Evolutionary conservation across 257 asterid genomes (phyloP), one percentile per base, ranked within the genome.

Genomic region (Forsythia suspensa): DNA sequence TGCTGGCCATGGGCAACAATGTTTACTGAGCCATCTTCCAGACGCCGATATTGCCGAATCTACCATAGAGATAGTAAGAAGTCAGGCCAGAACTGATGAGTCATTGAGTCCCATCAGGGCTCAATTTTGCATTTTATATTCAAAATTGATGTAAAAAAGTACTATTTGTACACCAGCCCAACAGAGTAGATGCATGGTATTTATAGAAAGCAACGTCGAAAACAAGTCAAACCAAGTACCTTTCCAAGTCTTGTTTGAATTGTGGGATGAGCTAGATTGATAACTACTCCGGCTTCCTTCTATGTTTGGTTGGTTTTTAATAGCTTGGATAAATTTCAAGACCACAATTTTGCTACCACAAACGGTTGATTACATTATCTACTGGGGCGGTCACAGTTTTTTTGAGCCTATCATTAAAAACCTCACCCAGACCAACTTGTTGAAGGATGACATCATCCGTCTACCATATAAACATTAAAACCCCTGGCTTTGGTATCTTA

Each of bases 1-100:
- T 96, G 98, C 79, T 92, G 92, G 63, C 99, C 99, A 76, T 97
- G 95, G 48, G 99, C 83, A 78, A 96, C 89, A 63, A 96, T 87
- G 86, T 96, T 96, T 86, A 96, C 85, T 20, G 99, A 91, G 63
- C 99, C 98, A 86, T 96, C 99, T 71, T 94, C 98, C 80, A 92
- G 90, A 82, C 87, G 90, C 76, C 97, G 91, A 77, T 89, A 87
- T 85, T 91, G 98, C 84, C 97, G 94, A 79, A 96, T 96, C 99
- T 95, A 87, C 76, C 77, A 80, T 80, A 72, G 80, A 66, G 59
- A 41, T 51, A 66, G 70, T 57, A 67, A 74, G 73, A 74, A 61
- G 66, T 39, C 52, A 21, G 70, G 71, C 38, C 34, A 76, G 41
- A 69, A 55, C 39, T 43, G 71, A 65, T 66, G 75, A 77, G n/a